Evolutionary conservation across 768 basidiomycete genomes (phyloP).

Genomic region (Podaxis rugospora): DNA sequence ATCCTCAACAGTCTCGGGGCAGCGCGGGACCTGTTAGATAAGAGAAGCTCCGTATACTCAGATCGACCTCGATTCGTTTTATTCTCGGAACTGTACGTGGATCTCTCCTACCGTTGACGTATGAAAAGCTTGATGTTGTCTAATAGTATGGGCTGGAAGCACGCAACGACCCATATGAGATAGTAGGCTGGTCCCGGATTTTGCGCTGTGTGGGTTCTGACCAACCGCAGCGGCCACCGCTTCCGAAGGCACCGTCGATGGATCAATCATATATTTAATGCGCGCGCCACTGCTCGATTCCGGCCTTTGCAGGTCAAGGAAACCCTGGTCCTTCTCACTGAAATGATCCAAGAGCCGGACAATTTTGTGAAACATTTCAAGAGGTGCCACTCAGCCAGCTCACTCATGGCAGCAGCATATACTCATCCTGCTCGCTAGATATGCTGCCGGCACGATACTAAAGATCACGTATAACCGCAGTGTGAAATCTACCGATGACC

Average conservation of each 20-base stretch:
- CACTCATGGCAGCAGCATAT: background rate
- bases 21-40: slow-evolving; percentile 46
- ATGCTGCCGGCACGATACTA: slow-evolving; percentile 42
- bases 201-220: background rate
- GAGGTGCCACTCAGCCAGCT: slow-evolving; percentile 24
- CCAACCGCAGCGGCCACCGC: slow-evolving; percentile 35
- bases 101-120: background rate
- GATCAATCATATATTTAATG: slow-evolving; percentile 46
- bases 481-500: slow-evolving; percentile 39
- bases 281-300: slow-evolving; percentile 32
- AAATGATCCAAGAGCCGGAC: slow-evolving; percentile 33
- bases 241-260: slow-evolving; percentile 50
- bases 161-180: slow-evolving; percentile 42
- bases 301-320: slow-evolving; percentile 41
- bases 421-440: slow-evolving; percentile 26
- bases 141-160: slow-evolving; percentile 44
- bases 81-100: slow-evolving; percentile 41
- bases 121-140: slow-evolving; percentile 1
- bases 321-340: slow-evolving; percentile 35
- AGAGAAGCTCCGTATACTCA: slow-evolving; percentile 50
- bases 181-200: slow-evolving; percentile 29
- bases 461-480: slow-evolving; percentile 46
- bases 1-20: slow-evolving; percentile 44
- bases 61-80: slow-evolving; percentile 46
- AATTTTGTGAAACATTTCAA: slow-evolving; percentile 38